Percentiles rank a stretch among this genome's conserved stretches.
Evolutionary conservation across 148 eudicot species (phyloP).

Genomic region (Chenopodium formosanum): DNA sequence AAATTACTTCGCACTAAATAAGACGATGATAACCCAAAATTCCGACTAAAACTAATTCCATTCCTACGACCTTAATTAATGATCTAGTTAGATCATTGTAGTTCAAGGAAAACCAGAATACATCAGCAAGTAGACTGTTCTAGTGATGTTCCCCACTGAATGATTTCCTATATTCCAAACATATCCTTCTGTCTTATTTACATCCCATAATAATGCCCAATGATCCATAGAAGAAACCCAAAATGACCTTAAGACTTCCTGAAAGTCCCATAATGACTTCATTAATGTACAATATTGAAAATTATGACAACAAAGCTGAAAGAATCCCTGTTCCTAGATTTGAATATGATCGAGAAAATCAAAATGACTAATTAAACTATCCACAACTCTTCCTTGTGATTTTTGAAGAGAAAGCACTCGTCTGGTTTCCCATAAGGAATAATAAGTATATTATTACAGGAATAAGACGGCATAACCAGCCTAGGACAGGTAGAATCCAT

Average conservation of each 20-base stretch:
- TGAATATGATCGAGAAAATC: background rate
- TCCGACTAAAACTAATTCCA: no score
- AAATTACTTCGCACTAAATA: no score
- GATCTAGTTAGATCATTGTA: background rate
- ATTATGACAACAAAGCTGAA: background rate
- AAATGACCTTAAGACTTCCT: background rate
- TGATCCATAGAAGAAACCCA: background rate
- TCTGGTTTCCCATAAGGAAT: background rate
- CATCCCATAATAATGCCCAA: background rate
- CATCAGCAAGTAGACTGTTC: background rate
- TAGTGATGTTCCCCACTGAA: background rate
- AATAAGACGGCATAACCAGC: background rate
- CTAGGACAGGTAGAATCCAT: background rate
- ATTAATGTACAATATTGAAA: background rate
- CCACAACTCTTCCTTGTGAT: background rate
- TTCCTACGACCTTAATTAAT: background rate
- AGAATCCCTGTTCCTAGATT: background rate
- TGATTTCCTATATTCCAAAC: background rate
- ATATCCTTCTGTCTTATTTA: background rate
- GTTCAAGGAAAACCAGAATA: background rate
- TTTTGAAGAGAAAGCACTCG: background rate
- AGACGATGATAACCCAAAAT: no score
- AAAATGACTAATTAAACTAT: constrained; percentile 1
- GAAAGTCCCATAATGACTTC: background rate
- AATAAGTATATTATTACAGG: background rate